phyloP scores from a whole-genome alignment of 2,329 filamentous ascomycete species.

The Exserohilum turcica region DNA sequence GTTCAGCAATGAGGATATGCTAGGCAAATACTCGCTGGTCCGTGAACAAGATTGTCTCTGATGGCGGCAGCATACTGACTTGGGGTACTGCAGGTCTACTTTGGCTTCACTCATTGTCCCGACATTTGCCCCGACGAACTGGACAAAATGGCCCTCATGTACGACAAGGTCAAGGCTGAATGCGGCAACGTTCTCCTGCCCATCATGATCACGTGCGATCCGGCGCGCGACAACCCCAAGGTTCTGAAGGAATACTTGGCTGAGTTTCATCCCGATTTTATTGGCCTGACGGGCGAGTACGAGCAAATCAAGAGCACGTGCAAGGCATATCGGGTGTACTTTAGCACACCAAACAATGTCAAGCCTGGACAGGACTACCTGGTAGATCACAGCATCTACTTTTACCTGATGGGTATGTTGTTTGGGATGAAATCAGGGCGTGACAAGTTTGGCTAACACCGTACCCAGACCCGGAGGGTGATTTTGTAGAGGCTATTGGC shows the following conservation, averaged over 20 bases:
- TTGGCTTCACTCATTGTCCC: conserved; percentile 96
- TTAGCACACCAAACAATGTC: conserved; percentile 86
- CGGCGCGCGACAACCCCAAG: conserved; percentile 83
- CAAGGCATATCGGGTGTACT: conserved; percentile 96
- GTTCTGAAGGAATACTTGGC: conserved; percentile 83
- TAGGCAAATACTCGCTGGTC: conserved; percentile 82
- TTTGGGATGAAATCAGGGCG: not conserved
- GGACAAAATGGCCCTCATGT: conserved; percentile 98
- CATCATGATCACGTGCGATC: conserved; percentile 95
- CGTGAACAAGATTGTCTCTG: conserved; percentile 33
- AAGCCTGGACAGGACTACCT: conserved; percentile 95
- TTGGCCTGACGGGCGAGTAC: conserved; percentile 91
- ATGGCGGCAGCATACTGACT: conserved; percentile 6
- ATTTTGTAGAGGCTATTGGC: conserved; percentile 96
- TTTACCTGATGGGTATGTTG: conserved; percentile 85
- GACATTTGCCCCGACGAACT: conserved; percentile 99
- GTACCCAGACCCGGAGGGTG: conserved; percentile 81
- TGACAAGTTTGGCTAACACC: conserved; percentile 21
- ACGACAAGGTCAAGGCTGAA: conserved; percentile 67
- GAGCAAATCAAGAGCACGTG: conserved; percentile 92
- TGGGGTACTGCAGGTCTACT: conserved; percentile 72
- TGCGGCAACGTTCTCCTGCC: conserved; percentile 66
- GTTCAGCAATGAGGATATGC: conserved; percentile 80
- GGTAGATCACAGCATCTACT: conserved; percentile 99
- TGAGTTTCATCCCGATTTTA: conserved; percentile 86